Evolutionary conservation across 495 filamentous ascomycete genomes (phyloP).

Genomic region (Penicillium mononematosum): DNA sequence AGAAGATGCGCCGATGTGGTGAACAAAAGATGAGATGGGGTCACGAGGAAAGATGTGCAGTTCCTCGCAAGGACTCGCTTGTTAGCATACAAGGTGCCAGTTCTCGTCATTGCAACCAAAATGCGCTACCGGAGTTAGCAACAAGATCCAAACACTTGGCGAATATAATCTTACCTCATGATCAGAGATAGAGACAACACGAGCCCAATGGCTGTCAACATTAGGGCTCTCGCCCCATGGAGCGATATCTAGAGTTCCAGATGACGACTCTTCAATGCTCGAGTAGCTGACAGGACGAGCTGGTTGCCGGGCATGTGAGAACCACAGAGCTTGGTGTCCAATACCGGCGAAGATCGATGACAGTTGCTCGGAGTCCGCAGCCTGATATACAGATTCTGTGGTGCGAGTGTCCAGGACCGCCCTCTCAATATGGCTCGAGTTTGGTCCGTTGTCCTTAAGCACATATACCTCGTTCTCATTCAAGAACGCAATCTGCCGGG

Average conservation of each 20-base stretch:
- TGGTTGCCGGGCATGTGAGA: constrained; percentile 35
- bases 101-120: constrained; percentile 58
- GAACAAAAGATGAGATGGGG: constrained; percentile 79
- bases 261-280: constrained; percentile 22
- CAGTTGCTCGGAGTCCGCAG: constrained; percentile 38
- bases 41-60: constrained; percentile 87
- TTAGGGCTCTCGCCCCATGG: constrained; percentile 36
- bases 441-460: constrained; percentile 37
- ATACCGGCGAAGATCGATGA: constrained; percentile 41
- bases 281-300: constrained; percentile 34
- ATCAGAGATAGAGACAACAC: constrained; percentile 38
- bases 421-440: constrained; percentile 36
- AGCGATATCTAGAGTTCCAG: constrained; percentile 19
- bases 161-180: constrained; percentile 33
- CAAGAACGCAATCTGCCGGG: constrained; percentile 45
- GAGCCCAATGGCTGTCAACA: constrained; percentile 44
- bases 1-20: constrained; percentile 88
- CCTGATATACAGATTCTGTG: constrained; percentile 33
- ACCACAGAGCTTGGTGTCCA: constrained; percentile 42
- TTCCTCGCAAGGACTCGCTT: constrained; percentile 69
- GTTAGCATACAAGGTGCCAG: constrained; percentile 77
- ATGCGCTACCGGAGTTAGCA: constrained; percentile 34
- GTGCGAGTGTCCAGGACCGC: constrained; percentile 40
- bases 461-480: constrained; percentile 47
- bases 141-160: not conserved